These are phyloP conservation scores for Coniosporium apollinis DNA, from an alignment of 495 filamentous ascomycete species.

Conservation along the genomic window DNA sequence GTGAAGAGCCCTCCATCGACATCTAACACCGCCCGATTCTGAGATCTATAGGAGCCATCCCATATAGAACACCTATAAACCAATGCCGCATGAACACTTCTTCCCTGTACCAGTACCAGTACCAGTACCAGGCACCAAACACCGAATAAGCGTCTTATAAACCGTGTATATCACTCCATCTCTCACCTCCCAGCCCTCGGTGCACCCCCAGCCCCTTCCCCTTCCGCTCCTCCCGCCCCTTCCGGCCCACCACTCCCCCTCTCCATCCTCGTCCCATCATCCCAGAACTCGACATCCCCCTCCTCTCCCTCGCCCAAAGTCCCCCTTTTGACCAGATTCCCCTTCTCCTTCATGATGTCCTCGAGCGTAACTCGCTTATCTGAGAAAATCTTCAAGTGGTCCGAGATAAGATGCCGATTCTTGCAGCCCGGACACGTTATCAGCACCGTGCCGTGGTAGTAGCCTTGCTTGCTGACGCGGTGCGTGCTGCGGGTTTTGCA, in stretches of 20 bases:
- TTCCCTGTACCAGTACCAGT: too few species aligned
- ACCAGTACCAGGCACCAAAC: too few species aligned
- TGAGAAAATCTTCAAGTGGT: conserved; percentile 70
- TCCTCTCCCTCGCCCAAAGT: conserved; percentile 19
- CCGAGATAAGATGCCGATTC: conserved; percentile 77
- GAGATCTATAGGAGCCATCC: too few species aligned
- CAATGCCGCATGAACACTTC: too few species aligned
- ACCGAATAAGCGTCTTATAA: too few species aligned
- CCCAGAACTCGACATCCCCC: conserved; percentile 36
- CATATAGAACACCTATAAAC: too few species aligned
- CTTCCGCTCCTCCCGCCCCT: neutral
- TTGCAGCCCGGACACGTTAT: conserved; percentile 74
- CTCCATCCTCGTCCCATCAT: conserved; percentile 15
- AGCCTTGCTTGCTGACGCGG: conserved; percentile 75
- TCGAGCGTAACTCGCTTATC: conserved; percentile 51
- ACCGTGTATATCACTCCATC: too few species aligned
- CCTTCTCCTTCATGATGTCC: conserved; percentile 49
- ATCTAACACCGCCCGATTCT: too few species aligned
- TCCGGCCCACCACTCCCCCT: neutral
- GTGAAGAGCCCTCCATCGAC: too few species aligned
- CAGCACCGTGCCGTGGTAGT: conserved; percentile 73
- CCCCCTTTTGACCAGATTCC: conserved; percentile 46
- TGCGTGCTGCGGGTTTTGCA: conserved; percentile 63
- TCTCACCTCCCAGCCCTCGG: neutral
- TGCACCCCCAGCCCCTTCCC: neutral